A percentile compares a stretch with the other conserved stretches of the same genome.
Evolutionary conservation across 2,329 filamentous ascomycete species (phyloP).

Genomic region (Trichophyton verrucosum): DNA sequence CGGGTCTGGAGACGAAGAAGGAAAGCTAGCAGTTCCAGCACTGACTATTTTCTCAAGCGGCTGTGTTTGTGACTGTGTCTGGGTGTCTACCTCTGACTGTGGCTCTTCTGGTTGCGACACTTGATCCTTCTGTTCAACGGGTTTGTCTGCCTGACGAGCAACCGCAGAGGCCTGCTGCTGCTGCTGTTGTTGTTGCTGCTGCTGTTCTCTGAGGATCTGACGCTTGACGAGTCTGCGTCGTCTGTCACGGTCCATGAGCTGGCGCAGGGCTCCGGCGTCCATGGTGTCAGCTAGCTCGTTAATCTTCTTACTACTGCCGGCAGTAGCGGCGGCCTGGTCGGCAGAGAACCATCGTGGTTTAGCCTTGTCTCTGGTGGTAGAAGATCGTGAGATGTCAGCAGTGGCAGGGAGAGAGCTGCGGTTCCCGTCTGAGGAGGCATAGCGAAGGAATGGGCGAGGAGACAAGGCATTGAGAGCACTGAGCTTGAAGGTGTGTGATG

Average conservation of each 20-base stretch:
- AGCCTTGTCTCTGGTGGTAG: slow-evolving; percentile 40
- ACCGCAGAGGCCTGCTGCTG: neutral
- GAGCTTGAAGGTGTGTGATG: slow-evolving; percentile 61
- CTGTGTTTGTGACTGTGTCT: no score
- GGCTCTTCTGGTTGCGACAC: neutral
- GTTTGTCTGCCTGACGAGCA: neutral
- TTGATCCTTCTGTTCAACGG: neutral
- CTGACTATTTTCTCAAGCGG: no score
- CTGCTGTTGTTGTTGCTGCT: neutral
- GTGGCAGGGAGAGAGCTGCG: slow-evolving; percentile 39
- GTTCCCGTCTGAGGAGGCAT: slow-evolving; percentile 46
- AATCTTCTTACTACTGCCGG: slow-evolving; percentile 51
- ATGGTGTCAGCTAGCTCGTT: slow-evolving; percentile 69
- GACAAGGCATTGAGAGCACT: slow-evolving; percentile 69
- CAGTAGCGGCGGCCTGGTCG: slow-evolving; percentile 41
- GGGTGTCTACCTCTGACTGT: no score
- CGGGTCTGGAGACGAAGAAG: neutral
- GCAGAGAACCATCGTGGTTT: slow-evolving; percentile 30
- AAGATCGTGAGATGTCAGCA: slow-evolving; percentile 36
- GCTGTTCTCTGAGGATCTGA: slow-evolving; percentile 2
- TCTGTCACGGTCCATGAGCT: slow-evolving; percentile 83
- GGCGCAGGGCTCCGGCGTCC: slow-evolving; percentile 69
- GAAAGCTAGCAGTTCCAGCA: neutral
- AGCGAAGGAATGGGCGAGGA: slow-evolving; percentile 72
- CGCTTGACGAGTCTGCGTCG: slow-evolving; percentile 40